These are phyloP conservation scores for Fraxinus nigra DNA, from an alignment of 305 asterid species.

Conservation along the genomic window DNA sequence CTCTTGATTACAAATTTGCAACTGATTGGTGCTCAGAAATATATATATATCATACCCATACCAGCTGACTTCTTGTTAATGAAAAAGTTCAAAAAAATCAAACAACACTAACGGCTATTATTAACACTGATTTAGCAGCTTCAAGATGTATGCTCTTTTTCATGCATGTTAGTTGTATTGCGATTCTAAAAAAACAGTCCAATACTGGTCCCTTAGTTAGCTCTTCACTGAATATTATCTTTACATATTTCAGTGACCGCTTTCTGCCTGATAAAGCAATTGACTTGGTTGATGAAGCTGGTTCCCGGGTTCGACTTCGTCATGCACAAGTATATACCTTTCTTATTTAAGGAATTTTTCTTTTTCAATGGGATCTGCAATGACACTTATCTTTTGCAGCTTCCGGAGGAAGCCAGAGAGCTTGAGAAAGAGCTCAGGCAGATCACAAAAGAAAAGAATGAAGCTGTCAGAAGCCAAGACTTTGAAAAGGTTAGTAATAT, in stretches of 20 bases:
- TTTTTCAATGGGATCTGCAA: slow-evolving; percentile 2
- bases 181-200: background rate
- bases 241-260: slow-evolving; percentile 70
- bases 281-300: slow-evolving; percentile 98
- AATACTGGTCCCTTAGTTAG: background rate
- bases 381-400: slow-evolving; percentile 47
- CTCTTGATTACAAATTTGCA: background rate
- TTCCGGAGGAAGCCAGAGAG: slow-evolving; percentile 97
- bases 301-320: slow-evolving; percentile 94
- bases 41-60: background rate
- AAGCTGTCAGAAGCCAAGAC: slow-evolving; percentile 88
- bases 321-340: slow-evolving; percentile 78
- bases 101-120: background rate
- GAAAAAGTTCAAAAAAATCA: background rate
- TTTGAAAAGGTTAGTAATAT: slow-evolving; percentile 66
- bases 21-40: background rate
- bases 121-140: background rate
- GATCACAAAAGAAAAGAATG: slow-evolving; percentile 92
- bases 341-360: slow-evolving; percentile 3
- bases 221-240: slow-evolving; percentile 13
- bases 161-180: background rate
- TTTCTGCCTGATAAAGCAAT: slow-evolving; percentile 97
- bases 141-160: background rate
- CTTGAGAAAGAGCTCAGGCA: slow-evolving; percentile 95
- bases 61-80: background rate